Evolutionary conservation across 2,329 filamentous ascomycete genomes (phyloP).

Genomic region (Diaporthe sp.): DNA sequence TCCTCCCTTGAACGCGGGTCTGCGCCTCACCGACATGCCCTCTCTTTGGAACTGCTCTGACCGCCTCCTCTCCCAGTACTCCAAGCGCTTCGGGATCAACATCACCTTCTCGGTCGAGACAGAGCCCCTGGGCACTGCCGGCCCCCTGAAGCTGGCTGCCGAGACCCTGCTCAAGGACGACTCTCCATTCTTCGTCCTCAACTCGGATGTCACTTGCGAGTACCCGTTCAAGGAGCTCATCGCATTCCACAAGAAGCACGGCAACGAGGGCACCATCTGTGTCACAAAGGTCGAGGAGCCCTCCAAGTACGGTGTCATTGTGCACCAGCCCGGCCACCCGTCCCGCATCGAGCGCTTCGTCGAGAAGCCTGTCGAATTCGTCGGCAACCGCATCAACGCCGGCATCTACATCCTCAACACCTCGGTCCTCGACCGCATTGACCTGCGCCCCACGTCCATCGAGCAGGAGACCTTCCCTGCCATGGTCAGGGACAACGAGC

Average conservation of each 20-base stretch:
- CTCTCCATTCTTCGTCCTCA: conserved; percentile 96
- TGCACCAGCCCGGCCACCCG: conserved; percentile 93
- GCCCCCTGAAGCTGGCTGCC: conserved; percentile 95
- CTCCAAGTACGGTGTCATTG: conserved; percentile 98
- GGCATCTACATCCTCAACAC: conserved; percentile 99
- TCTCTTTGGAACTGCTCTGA: neutral
- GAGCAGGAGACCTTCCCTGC: conserved; percentile 99
- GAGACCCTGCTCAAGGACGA: conserved; percentile 94
- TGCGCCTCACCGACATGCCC: neutral
- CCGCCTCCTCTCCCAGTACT: conserved; percentile 71
- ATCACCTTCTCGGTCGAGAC: conserved; percentile 98
- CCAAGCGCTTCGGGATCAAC: conserved; percentile 91
- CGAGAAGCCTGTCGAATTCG: conserved; percentile 98
- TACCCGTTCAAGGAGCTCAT: conserved; percentile 94
- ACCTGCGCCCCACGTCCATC: conserved; percentile 95
- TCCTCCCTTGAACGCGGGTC: neutral
- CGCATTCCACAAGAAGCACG: conserved; percentile 92
- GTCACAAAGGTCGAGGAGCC: conserved; percentile 99
- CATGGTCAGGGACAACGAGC: conserved; percentile 88
- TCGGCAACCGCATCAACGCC: conserved; percentile 98
- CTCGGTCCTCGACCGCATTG: conserved; percentile 89
- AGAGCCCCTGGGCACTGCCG: conserved; percentile 94
- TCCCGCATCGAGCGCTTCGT: conserved; percentile 98
- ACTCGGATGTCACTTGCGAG: conserved; percentile 98
- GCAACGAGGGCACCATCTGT: conserved; percentile 96